A percentile compares a stretch with the other conserved stretches of the same genome.
Conservation (phyloP, 2,329 filamentous ascomycete species). For the Plenodomus lindquistii region DNA sequence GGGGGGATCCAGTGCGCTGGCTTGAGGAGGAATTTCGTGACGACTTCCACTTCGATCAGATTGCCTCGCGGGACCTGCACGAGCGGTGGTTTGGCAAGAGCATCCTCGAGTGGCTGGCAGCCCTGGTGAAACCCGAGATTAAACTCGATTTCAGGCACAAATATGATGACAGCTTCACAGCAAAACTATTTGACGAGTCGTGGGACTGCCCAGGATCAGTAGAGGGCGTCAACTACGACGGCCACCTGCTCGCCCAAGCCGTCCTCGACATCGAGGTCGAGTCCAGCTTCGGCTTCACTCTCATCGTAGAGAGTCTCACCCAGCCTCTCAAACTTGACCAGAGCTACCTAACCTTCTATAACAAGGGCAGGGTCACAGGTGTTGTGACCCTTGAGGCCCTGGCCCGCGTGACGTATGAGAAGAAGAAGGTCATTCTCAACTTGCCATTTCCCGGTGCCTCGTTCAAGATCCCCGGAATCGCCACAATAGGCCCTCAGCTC, state of each 20-base stretch:
- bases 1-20: slow-evolving; percentile 42
- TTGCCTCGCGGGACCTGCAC: slow-evolving; percentile 36
- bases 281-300: slow-evolving; percentile 8
- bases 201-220: no score
- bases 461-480: slow-evolving; percentile 11
- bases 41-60: slow-evolving; percentile 33
- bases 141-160: slow-evolving; percentile 10
- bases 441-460: slow-evolving; percentile 8
- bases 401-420: slow-evolving; percentile 1
- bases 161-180: slow-evolving; percentile 7
- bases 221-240: no score
- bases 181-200: slow-evolving; percentile 10
- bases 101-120: slow-evolving; percentile 27
- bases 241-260: slow-evolving; percentile 5
- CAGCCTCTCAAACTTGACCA: slow-evolving; percentile 5
- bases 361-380: slow-evolving; percentile 7
- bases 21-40: slow-evolving; percentile 47
- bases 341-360: slow-evolving; percentile 7
- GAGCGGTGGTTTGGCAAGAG: slow-evolving; percentile 44
- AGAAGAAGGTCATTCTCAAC: slow-evolving; percentile 5
- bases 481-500: slow-evolving; percentile 9
- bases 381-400: slow-evolving; percentile 8
- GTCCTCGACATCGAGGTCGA: slow-evolving; percentile 5
- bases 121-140: slow-evolving; percentile 9
- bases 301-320: slow-evolving; percentile 7